These are phyloP conservation scores for Trichoderma simmonsii DNA, from an alignment of 2,329 filamentous ascomycete species.

Conservation along the genomic window DNA sequence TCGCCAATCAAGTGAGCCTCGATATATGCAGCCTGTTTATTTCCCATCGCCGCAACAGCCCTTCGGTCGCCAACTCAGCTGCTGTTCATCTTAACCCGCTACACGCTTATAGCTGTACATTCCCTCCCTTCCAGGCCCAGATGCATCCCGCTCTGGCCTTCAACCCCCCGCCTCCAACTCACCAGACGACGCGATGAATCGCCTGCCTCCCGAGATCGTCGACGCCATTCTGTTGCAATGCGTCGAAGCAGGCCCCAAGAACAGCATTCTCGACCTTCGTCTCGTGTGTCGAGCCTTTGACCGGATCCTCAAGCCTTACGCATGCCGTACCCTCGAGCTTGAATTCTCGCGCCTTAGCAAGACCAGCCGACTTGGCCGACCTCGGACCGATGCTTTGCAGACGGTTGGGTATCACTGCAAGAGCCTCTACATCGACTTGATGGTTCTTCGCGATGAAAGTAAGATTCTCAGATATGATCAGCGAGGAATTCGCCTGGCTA, in stretches of 20 bases:
- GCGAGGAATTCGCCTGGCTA: conserved; percentile 1
- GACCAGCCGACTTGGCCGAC: conserved; percentile 32
- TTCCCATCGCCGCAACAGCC: background rate
- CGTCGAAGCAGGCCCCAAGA: conserved; percentile 43
- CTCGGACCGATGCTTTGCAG: conserved; percentile 41
- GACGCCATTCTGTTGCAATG: conserved; percentile 45
- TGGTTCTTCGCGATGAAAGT: conserved; percentile 52
- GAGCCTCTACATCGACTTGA: conserved; percentile 50
- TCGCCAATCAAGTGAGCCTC: conserved; percentile 1
- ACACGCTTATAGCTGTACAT: background rate
- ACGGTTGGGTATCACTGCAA: conserved; percentile 47
- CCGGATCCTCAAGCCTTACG: conserved; percentile 42
- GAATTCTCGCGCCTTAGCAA: conserved; percentile 49
- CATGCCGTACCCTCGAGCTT: conserved; percentile 47
- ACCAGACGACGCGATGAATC: conserved; percentile 37
- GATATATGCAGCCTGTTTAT: conserved; percentile 1
- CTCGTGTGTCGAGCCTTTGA: conserved; percentile 51
- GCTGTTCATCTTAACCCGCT: background rate
- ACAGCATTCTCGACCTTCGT: conserved; percentile 43
- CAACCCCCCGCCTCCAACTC: background rate
- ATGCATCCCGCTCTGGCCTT: conserved; percentile 5
- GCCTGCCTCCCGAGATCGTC: conserved; percentile 47
- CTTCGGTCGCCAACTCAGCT: background rate
- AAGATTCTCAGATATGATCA: conserved; percentile 21
- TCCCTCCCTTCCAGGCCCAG: background rate